Base-by-base conservation (phyloP, 164 flowering plant genomes). In the Malania oleifera region DNA sequence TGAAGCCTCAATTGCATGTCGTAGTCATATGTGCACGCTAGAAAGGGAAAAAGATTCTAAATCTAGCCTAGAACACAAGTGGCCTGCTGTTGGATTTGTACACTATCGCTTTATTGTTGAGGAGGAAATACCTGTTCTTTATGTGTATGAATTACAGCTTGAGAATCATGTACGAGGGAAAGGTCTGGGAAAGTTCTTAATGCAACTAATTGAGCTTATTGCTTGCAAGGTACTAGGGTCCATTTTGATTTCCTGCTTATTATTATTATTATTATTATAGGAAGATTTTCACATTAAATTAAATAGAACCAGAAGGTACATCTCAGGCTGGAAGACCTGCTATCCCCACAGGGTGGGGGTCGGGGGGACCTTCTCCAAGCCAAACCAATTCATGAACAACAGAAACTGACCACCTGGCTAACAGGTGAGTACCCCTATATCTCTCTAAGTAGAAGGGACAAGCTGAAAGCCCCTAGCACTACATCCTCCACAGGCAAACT, bases 141-240 rank as follows among this genome's bases (percentile, higher is more conserved):
- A 91, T 73, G 83, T 91, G 35, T 95, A 91, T 75, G 99, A 95
- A 61, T 62, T 95, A 37, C 99, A 95, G 70, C 83, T 95, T 43
- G 91, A 87, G 75, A 70, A 79, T 67, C 73, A 26, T 58, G 76
- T 82, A 23, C 97, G 81, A 61, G 82, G 96, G 62, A 91, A 73
- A 66, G 97, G 95, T 38, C 70, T 91, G 12, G 99, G 97, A 49
- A 82, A 76, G 35, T 86, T 82, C 72, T 68, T 95, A 31, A 89
- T 95, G 96, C 86, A 85, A 60, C 62, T 91, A 34, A 69, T 89
- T 64, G 96, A 91, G 82, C 87, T 85, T 52, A 86, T 95, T 70
- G 97, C 97, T 68, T 64, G 56, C 28, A 77, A 95, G 97, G 99
- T 93, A 24, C 41, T 1, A 28, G 28, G 23, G 0, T 51, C 37